Conservation (phyloP, 192 early-diverging fungal genomes). For the Podila verticillata region DNA sequence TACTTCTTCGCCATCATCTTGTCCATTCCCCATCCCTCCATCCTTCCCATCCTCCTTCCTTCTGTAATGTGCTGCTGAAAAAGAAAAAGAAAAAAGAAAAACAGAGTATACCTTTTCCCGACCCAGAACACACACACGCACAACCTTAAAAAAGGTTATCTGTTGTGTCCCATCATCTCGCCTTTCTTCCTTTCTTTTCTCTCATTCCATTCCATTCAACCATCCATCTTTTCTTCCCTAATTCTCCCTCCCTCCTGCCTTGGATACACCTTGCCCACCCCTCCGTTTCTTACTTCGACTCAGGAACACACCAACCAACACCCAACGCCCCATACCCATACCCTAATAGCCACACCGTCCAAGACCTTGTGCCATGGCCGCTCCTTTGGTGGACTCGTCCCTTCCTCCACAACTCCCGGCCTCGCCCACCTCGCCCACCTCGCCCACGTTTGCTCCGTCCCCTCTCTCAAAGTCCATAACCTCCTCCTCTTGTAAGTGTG, state of each 20-base stretch:
- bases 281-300: not conserved
- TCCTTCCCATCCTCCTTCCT: not conserved
- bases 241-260: no score
- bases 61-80: not conserved
- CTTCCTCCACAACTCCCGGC: not conserved
- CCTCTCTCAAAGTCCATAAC: not conserved
- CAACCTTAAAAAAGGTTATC: not conserved
- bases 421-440: not conserved
- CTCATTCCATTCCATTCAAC: not conserved
- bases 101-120: constrained; percentile 1
- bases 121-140: not conserved
- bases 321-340: no score
- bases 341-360: no score
- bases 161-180: not conserved
- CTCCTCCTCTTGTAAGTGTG: constrained; percentile 5
- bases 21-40: not conserved
- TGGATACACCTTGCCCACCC: no score
- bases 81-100: not conserved
- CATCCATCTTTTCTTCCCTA: not conserved
- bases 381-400: not conserved
- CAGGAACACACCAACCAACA: not conserved
- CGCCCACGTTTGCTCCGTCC: not conserved
- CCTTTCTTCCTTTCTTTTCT: not conserved
- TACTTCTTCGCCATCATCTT: not conserved
- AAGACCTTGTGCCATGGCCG: constrained; percentile 1